phyloP scores from a whole-genome alignment of 2,329 filamentous ascomycete species.

The Penicillium sp. region DNA sequence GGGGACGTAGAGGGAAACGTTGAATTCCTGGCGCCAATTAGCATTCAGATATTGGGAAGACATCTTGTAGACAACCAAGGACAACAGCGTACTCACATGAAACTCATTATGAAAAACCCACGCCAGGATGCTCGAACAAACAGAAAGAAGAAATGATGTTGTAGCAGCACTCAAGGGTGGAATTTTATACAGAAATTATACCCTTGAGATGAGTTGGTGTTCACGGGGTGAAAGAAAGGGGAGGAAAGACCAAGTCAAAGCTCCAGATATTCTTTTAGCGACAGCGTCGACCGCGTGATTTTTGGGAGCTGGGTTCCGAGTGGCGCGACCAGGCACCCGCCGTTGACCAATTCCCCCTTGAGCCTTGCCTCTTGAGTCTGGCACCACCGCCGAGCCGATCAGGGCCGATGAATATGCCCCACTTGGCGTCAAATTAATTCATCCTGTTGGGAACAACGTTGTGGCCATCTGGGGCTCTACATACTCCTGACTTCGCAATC shows the following conservation, averaged over 20 bases:
- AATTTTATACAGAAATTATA: background rate
- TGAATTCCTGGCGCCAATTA: constrained; percentile 47
- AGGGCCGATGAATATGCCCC: constrained; percentile 26
- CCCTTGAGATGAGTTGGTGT: background rate
- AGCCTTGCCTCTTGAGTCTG: constrained; percentile 24
- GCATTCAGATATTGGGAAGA: background rate
- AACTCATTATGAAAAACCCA: constrained; percentile 12
- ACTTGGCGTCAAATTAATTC: constrained; percentile 6
- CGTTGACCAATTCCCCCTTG: constrained; percentile 21
- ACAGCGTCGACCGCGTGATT: constrained; percentile 7
- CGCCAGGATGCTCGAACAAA: background rate
- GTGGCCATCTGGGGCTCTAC: background rate
- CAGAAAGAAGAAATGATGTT: background rate
- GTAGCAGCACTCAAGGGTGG: background rate
- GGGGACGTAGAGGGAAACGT: constrained; percentile 48
- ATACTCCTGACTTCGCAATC: too few relatives aligned
- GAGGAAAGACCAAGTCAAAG: background rate
- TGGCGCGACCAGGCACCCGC: constrained; percentile 36
- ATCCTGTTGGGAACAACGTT: background rate
- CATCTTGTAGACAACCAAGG: background rate
- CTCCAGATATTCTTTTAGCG: constrained; percentile 27
- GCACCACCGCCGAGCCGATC: constrained; percentile 41
- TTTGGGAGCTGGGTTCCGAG: constrained; percentile 34
- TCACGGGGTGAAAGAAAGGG: background rate
- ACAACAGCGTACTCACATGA: constrained; percentile 27